Base-by-base conservation (phyloP, 257 asterid genomes). In the Ophiorrhiza pumila region DNA sequence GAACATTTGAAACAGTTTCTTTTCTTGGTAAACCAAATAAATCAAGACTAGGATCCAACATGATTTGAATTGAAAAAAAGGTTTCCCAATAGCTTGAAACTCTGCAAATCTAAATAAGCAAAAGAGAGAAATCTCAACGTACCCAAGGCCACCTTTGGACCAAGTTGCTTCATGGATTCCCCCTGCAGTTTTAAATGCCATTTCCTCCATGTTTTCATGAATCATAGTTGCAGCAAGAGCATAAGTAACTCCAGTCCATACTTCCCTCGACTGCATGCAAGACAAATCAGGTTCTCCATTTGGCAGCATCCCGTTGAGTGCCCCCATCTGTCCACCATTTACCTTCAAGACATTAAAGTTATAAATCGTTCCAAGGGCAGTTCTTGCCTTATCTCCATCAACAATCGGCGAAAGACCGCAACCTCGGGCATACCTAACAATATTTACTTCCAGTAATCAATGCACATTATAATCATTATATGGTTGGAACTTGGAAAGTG, bases 221-320 rank as follows among this genome's bases (percentile, higher is more conserved):
- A 95, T 89, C 99, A 95, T 95, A 68, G 84, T 85, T 68, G 99
- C 99, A 8, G 97, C 96, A 75, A 95, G 87, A 75, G 95, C 95
- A 75, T 95, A 95, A 6, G 99, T 95, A 63, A 90, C 82, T 66
- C 99, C 99, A 61, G 86, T 80, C 99, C 99, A 95, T 71, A 95
- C 83, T 83, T 95, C 99, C 83, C 98, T 90, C 0, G 99, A 92
- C 79, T 95, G 99, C 94, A 92, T 47, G 39, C 87, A 80, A 25
- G 87, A 85, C 83, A 76, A 66, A 71, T 95, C 99, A 2, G 86
- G 89, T 79, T 92, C 89, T 45, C 99, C 99, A 75, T 71, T 90
- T 5, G 98, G 98, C 32, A 84, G 84, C 98, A 95, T 95, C 58
- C 99, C 99, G 50, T 95, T 95, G 42, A 84, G 86, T 58, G 99